Base-by-base conservation (phyloP, 2,329 filamentous ascomycete genomes). In the Paradendryphiella salina region DNA sequence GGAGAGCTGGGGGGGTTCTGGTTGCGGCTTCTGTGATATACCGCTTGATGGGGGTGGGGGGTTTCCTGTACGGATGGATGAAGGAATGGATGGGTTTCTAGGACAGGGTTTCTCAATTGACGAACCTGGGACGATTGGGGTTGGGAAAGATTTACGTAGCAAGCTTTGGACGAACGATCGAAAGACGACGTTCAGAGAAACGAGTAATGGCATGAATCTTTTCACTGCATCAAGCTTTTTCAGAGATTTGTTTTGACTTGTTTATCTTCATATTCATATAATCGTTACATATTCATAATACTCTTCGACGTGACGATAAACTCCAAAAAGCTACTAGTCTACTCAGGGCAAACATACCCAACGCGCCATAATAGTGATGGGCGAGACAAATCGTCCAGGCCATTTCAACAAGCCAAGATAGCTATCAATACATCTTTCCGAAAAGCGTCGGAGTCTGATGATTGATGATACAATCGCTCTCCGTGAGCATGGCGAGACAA, bases 201-300 rank as follows among this genome's bases (percentile, higher is more conserved):
- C 13, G 38, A 23, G 14, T 41, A 41, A 41, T 41, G 38, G 18
- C 17, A 32, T 21, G 18, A 37, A 37, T 36, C n/a, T 20, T 36
- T 20, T n/a, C 23, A 23, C 20, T 26, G 20, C 35, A 38, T 6
- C 13, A 38, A 7, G 21, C 20, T 23, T 4, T 13, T 26, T 15
- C 3, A 14, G 4, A 15, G 9, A 4, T 4, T 2, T 4, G 4
- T 2, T 4, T 40, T 39, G 3, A 7, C 1, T 39, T 18, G 10
- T 15, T 40, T 31, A 2, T 9, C 20, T 28, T 32, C 21, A 7
- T 36, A 37, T 49, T 49, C 46, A 23, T 49, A 18, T 44, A 45
- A 26, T 49, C 46, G 46, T 49, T 49, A 49, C 33, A 45, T 44
- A 17, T 14, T 49, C 46, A 38, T 49, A 38, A 49, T 45, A 35